A percentile compares a stretch with the other conserved stretches of the same genome.
phyloP scores from a whole-genome alignment of 2,329 filamentous ascomycete species.

The Exophiala bonariae region DNA sequence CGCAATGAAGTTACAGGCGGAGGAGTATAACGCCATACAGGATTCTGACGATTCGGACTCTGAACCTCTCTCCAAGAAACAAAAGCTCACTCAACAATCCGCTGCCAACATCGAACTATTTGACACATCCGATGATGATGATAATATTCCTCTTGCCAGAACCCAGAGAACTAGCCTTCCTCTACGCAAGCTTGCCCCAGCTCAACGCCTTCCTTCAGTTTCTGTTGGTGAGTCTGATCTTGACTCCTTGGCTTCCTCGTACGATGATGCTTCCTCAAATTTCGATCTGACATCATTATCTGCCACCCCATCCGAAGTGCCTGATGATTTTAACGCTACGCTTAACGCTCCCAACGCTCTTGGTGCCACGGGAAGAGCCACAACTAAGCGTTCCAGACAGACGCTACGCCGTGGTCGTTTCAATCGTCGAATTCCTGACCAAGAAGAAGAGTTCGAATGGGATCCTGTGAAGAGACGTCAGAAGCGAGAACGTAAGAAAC shows the following conservation, averaged over 20 bases:
- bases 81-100: not conserved
- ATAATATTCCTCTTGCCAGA: slow-evolving; percentile 13
- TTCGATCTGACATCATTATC: no score
- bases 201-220: not conserved
- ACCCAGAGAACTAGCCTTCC: slow-evolving; percentile 7
- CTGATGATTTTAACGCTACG: slow-evolving; percentile 7
- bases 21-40: slow-evolving; percentile 45
- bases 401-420: not conserved
- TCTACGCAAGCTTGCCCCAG: not conserved
- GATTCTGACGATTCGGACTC: slow-evolving; percentile 21
- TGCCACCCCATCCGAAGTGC: no score
- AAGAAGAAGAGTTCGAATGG: not conserved
- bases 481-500: slow-evolving; percentile 61
- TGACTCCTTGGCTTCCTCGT: slow-evolving; percentile 4
- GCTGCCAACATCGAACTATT: slow-evolving; percentile 6
- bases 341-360: not conserved
- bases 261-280: slow-evolving; percentile 12
- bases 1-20: slow-evolving; percentile 58
- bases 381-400: not conserved
- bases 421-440: no score
- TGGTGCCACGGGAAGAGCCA: not conserved
- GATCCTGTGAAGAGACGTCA: slow-evolving; percentile 27
- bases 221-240: slow-evolving; percentile 17
- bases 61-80: slow-evolving; percentile 9
- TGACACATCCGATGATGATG: slow-evolving; percentile 15